Conservation (phyloP, 305 asterid genomes). For the Solanum hybrid region DNA sequence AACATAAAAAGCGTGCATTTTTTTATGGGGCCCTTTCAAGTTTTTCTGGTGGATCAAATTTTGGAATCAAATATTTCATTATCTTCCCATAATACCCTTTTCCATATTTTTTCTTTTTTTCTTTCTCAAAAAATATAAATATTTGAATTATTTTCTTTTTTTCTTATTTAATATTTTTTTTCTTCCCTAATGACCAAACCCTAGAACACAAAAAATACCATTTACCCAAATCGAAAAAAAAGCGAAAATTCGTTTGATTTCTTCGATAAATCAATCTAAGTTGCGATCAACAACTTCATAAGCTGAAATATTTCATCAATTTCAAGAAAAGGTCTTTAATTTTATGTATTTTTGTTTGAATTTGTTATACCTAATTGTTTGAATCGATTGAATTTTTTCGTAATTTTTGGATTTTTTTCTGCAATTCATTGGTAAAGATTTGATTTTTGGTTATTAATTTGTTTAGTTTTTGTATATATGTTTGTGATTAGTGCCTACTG, state of each 20-base stretch:
- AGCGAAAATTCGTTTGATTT: slow-evolving; percentile 16
- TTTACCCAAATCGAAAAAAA: slow-evolving; percentile 7
- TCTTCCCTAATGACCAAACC: slow-evolving; percentile 37
- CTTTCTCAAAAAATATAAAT: slow-evolving; percentile 9
- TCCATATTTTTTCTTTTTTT: neutral
- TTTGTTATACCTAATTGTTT: slow-evolving; percentile 17
- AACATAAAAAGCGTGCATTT: neutral
- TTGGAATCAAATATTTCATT: neutral
- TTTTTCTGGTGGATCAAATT: slow-evolving; percentile 5
- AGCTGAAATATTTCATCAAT: slow-evolving; percentile 19
- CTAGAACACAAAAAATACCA: slow-evolving; percentile 23
- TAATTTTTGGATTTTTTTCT: neutral
- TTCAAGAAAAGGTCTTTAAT: slow-evolving; percentile 40
- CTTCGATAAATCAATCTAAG: neutral
- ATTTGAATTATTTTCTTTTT: slow-evolving; percentile 14
- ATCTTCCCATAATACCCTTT: slow-evolving; percentile 7
- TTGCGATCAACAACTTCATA: slow-evolving; percentile 8
- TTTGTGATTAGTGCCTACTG: neutral
- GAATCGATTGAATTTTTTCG: neutral
- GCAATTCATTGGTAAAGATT: neutral
- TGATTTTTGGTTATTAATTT: neutral
- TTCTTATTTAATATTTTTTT: slow-evolving; percentile 22
- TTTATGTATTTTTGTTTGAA: slow-evolving; percentile 18
- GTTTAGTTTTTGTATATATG: neutral
- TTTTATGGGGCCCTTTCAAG: neutral